Percentiles rank a stretch among this genome's conserved stretches.
phyloP scores from a whole-genome alignment of 2,329 filamentous ascomycete genomes.

The Knufia petricola region DNA sequence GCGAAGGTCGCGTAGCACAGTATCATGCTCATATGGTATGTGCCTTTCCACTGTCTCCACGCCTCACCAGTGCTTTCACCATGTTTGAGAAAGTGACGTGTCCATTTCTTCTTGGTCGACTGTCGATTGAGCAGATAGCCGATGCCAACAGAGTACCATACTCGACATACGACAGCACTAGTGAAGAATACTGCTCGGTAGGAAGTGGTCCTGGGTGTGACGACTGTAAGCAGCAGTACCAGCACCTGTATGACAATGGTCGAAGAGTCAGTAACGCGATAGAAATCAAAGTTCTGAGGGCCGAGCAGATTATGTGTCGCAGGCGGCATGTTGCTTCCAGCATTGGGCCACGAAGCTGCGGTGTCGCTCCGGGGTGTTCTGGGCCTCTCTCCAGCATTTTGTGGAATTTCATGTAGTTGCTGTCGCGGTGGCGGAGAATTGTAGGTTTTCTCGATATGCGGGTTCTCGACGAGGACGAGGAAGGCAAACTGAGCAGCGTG shows the following conservation, averaged over 20 bases:
- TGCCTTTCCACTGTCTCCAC: slow-evolving; percentile 95
- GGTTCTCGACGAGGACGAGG: slow-evolving; percentile 83
- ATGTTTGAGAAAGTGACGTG: slow-evolving; percentile 92
- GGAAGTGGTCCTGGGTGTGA: slow-evolving; percentile 65
- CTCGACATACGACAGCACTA: slow-evolving; percentile 71
- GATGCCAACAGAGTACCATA: slow-evolving; percentile 87
- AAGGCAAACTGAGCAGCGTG: slow-evolving; percentile 93
- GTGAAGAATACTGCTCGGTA: slow-evolving; percentile 72
- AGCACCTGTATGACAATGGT: slow-evolving; percentile 69
- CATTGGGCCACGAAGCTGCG: slow-evolving; percentile 1
- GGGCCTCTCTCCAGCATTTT: slow-evolving; percentile 24
- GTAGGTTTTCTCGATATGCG: slow-evolving; percentile 96
- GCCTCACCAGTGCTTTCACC: slow-evolving; percentile 84
- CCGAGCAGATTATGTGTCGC: slow-evolving; percentile 78
- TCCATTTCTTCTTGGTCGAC: slow-evolving; percentile 88
- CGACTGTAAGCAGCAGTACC: slow-evolving; percentile 60
- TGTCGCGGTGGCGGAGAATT: slow-evolving; percentile 66
- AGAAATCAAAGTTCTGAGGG: slow-evolving; percentile 72
- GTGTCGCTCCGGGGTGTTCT: neutral
- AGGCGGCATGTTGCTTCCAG: slow-evolving; percentile 42
- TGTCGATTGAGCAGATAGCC: slow-evolving; percentile 77
- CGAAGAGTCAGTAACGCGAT: slow-evolving; percentile 75
- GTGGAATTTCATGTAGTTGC: slow-evolving; percentile 28
- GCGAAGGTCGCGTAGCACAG: slow-evolving; percentile 85
- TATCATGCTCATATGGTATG: slow-evolving; percentile 85